phyloP scores from a whole-genome alignment of 805 yeast genomes.

The Lachancea kluyveri region DNA sequence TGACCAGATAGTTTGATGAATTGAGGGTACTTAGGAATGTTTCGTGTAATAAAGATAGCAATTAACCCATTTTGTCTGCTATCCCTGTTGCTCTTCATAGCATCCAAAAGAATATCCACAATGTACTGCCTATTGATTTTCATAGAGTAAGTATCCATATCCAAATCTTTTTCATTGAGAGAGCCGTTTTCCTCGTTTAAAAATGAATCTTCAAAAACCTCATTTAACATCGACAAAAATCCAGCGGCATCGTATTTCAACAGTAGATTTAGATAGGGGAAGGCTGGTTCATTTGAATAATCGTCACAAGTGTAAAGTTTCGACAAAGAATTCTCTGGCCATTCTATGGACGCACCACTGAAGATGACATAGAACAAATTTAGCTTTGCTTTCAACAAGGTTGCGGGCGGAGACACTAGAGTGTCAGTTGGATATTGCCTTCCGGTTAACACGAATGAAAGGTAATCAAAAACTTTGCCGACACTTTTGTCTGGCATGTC shows the following conservation, averaged over 20 bases:
- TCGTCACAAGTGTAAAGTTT: constrained; percentile 31
- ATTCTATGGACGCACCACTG: constrained; percentile 43
- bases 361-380: constrained; percentile 53
- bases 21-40: constrained; percentile 80
- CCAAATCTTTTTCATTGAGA: constrained; percentile 14
- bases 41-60: constrained; percentile 70
- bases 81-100: constrained; percentile 33
- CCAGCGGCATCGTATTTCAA: constrained; percentile 51
- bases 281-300: constrained; percentile 41
- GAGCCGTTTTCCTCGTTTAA: constrained; percentile 53
- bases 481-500: constrained; percentile 12
- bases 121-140: constrained; percentile 66
- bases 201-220: constrained; percentile 73
- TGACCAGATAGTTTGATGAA: constrained; percentile 68
- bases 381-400: constrained; percentile 39
- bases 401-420: constrained; percentile 32
- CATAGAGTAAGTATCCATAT: constrained; percentile 6
- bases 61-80: constrained; percentile 33
- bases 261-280: constrained; percentile 62
- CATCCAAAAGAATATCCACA: constrained; percentile 61
- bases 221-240: constrained; percentile 65
- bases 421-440: constrained; percentile 73
- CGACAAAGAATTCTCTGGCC: constrained; percentile 38
- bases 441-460: constrained; percentile 68
- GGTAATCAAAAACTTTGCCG: constrained; percentile 44